phyloP scores from a whole-genome alignment of 768 basidiomycete species.

The Pisolithus tinctorius region DNA sequence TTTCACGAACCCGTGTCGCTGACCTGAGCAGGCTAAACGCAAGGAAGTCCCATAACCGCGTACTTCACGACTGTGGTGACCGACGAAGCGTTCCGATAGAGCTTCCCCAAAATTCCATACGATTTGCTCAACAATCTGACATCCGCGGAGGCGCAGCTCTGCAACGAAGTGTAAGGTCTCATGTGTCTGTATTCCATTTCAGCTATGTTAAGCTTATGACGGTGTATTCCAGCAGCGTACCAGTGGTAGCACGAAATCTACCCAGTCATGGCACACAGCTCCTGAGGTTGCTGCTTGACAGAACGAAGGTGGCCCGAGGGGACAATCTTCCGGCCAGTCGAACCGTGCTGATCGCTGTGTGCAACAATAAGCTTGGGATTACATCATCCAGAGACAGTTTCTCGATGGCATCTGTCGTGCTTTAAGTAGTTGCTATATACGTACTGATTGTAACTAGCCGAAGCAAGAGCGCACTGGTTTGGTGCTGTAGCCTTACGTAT shows the following conservation, averaged over 20 bases:
- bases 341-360: background rate
- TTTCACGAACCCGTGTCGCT: no score
- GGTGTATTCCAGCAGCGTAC: background rate
- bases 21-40: conserved; percentile 1
- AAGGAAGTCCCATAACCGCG: background rate
- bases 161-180: background rate
- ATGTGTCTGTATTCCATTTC: background rate
- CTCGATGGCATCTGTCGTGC: no score
- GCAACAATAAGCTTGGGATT: background rate
- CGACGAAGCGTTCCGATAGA: background rate
- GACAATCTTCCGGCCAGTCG: background rate
- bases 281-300: background rate
- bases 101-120: background rate
- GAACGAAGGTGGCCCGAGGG: background rate
- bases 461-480: no score
- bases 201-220: background rate
- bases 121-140: background rate
- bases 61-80: background rate
- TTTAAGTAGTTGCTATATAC: no score
- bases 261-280: conserved; percentile 3
- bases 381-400: no score
- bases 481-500: no score
- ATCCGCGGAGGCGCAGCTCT: background rate
- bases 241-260: background rate
- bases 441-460: no score